These are phyloP conservation scores for Epichloe hybrida DNA, from an alignment of 2,329 filamentous ascomycete species.

Conservation along the genomic window DNA sequence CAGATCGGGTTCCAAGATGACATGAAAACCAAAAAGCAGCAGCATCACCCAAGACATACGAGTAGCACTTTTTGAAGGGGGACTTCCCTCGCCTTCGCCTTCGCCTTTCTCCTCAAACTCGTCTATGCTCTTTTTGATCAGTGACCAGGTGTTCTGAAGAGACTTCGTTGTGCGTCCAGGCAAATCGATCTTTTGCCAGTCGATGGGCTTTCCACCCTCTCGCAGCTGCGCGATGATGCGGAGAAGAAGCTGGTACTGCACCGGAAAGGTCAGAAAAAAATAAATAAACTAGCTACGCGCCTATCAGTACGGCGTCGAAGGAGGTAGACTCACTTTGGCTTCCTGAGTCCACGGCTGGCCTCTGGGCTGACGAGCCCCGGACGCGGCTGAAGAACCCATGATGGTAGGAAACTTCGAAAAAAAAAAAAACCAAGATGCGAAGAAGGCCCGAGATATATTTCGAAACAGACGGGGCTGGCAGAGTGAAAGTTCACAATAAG, in stretches of 20 bases:
- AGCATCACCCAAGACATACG: constrained; percentile 6
- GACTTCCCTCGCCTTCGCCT: neutral
- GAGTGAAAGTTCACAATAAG: too few species aligned
- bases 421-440: too few species aligned
- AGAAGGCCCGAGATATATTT: too few species aligned
- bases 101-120: constrained; percentile 18
- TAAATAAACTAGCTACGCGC: neutral
- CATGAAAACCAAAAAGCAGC: neutral
- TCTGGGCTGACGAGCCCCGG: too few species aligned
- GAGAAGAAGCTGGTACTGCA: constrained; percentile 22
- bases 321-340: too few species aligned
- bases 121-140: constrained; percentile 21
- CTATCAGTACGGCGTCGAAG: too few species aligned
- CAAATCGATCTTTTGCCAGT: constrained; percentile 23
- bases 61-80: constrained; percentile 9
- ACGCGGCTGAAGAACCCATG: too few species aligned
- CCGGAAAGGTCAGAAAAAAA: neutral
- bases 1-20: neutral
- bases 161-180: constrained; percentile 25
- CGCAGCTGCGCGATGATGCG: constrained; percentile 22
- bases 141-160: constrained; percentile 24
- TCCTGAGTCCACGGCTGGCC: too few species aligned
- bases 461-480: too few species aligned
- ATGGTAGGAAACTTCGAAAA: too few species aligned
- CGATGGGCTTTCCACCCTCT: constrained; percentile 19